Evolutionary conservation across 164 flowering plant genomes (phyloP).

Genomic region (Chloranthus sessilifolius): DNA sequence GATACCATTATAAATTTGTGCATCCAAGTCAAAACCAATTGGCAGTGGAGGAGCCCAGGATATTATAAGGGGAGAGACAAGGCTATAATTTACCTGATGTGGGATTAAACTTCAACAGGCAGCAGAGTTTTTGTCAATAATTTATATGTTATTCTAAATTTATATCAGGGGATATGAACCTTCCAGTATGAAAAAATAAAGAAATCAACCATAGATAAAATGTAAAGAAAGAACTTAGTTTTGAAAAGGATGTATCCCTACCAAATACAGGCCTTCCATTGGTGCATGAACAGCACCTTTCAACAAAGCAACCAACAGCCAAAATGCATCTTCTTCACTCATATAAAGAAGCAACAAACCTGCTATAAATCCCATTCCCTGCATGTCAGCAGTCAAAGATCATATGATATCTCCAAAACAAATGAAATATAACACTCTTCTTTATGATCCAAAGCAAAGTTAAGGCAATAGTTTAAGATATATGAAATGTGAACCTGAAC

Average conservation of each 20-base stretch:
- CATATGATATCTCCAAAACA: neutral
- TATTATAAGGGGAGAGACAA: no score
- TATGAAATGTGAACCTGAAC: slow-evolving; percentile 63
- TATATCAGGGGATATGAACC: no score
- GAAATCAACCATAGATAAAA: neutral
- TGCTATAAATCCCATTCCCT: slow-evolving; percentile 99
- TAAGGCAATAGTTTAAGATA: neutral
- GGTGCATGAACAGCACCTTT: slow-evolving; percentile 99
- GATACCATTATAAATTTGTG: no score
- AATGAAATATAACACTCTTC: neutral
- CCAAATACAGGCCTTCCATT: slow-evolving; percentile 97
- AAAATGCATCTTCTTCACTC: slow-evolving; percentile 99
- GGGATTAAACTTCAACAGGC: no score
- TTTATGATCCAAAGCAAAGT: neutral
- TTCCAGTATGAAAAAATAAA: no score
- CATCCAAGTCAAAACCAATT: no score
- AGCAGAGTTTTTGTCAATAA: no score
- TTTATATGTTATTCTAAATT: no score
- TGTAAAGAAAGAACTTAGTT: neutral
- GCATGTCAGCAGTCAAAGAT: slow-evolving; percentile 21
- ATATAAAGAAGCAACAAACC: slow-evolving; percentile 96
- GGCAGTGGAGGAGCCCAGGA: no score
- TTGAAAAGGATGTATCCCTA: slow-evolving; percentile 18
- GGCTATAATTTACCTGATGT: no score
- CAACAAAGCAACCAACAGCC: slow-evolving; percentile 89